phyloP scores from a whole-genome alignment of 31 red algal genomes.

The Odonthalia washingtoniensis region DNA sequence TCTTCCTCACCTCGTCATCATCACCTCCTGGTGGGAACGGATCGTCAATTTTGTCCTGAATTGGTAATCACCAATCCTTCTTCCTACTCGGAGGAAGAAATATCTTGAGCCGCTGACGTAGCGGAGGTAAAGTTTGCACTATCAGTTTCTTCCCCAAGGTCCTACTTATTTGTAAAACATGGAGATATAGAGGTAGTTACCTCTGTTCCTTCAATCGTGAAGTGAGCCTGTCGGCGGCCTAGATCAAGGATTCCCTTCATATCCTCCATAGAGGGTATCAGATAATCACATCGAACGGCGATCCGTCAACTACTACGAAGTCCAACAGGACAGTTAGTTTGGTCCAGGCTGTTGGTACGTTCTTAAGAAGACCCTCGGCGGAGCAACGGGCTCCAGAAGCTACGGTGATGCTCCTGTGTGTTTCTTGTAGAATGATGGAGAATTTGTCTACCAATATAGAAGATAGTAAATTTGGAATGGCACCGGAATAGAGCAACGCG shows the following conservation, averaged over 20 bases:
- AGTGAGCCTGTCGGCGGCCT: not conserved
- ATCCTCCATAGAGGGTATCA: not conserved
- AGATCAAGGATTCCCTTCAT: not conserved
- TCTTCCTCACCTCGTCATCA: not conserved
- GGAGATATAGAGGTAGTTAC: not conserved
- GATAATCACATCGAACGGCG: not conserved
- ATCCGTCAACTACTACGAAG: not conserved
- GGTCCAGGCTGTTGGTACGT: not conserved
- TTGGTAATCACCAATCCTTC: not conserved
- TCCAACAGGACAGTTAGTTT: not conserved
- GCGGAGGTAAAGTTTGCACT: constrained; percentile 8
- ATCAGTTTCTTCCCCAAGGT: not conserved
- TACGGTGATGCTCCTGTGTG: not conserved
- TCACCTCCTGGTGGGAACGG: not conserved
- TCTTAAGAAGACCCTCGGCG: not conserved
- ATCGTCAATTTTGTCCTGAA: not conserved
- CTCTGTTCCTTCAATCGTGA: not conserved
- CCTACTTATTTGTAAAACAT: too few relatives aligned
- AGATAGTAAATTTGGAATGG: not conserved
- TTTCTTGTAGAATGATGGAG: not conserved
- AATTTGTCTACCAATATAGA: not conserved
- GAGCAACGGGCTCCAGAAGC: not conserved
- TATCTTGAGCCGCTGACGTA: not conserved
- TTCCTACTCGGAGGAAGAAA: not conserved
- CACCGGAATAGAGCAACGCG: not conserved